Conservation (phyloP, 345 rosid species). For the Draba incana region DNA sequence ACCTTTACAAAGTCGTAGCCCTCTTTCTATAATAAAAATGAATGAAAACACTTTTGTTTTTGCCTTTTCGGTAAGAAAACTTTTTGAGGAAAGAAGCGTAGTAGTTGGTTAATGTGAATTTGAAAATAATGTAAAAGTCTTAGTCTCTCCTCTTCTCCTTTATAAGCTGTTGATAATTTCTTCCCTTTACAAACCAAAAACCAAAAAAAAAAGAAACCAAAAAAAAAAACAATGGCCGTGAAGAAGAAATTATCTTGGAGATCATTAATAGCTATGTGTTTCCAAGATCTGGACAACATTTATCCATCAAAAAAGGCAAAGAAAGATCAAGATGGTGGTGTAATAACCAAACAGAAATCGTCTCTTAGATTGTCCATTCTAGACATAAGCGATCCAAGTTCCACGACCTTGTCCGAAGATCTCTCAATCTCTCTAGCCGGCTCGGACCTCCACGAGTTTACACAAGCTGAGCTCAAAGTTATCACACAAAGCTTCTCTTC, state of each 20-base stretch:
- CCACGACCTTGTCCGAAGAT: conserved; percentile 60
- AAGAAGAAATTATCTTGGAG: conserved; percentile 60
- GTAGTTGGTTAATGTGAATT: conserved; percentile 13
- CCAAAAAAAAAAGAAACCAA: background rate
- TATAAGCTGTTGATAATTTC: background rate
- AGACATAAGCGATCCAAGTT: conserved; percentile 72
- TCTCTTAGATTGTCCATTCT: conserved; percentile 55
- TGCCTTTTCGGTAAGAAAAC: conserved; percentile 29
- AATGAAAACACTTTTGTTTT: conserved; percentile 1
- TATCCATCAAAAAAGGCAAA: conserved; percentile 41
- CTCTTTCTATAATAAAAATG: conserved; percentile 16
- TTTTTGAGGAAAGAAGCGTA: conserved; percentile 8
- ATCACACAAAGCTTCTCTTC: conserved; percentile 79
- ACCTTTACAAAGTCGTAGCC: conserved; percentile 33
- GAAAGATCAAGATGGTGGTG: conserved; percentile 44
- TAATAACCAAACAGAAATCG: conserved; percentile 51
- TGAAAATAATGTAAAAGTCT: conserved; percentile 16
- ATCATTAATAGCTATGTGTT: conserved; percentile 56
- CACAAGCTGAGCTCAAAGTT: conserved; percentile 70
- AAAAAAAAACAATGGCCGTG: conserved; percentile 36
- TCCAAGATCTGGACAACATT: conserved; percentile 29
- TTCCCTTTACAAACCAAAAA: conserved; percentile 34
- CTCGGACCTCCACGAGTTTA: conserved; percentile 71
- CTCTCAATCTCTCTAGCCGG: conserved; percentile 83
- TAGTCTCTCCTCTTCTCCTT: conserved; percentile 15